A percentile compares a stretch with the other conserved stretches of the same genome.
These are phyloP conservation scores for Kernera saxatilis DNA, from an alignment of 345 rosid genomes.

Conservation along the genomic window DNA sequence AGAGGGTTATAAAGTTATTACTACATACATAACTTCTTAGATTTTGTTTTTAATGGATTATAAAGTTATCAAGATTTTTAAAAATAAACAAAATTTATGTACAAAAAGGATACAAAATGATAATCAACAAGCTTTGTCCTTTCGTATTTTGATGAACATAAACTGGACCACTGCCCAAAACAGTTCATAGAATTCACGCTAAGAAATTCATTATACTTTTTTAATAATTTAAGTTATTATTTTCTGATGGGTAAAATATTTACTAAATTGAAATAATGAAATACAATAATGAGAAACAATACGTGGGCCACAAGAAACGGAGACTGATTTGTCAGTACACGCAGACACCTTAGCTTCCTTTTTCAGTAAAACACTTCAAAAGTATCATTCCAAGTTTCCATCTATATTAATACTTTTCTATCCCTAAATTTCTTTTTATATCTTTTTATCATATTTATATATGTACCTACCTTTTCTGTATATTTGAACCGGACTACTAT, in stretches of 20 bases:
- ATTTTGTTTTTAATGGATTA: background rate
- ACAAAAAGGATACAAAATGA: background rate
- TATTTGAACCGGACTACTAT: background rate
- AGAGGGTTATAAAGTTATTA: no score
- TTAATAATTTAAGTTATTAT: background rate
- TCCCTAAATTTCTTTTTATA: background rate
- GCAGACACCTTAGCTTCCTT: conserved; percentile 19
- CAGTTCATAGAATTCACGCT: conserved; percentile 3
- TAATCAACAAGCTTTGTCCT: background rate
- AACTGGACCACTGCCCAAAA: conserved; percentile 14
- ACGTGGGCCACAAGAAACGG: conserved; percentile 29
- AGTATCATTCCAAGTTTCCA: conserved; percentile 14
- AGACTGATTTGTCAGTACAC: conserved; percentile 20
- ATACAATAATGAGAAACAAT: conserved; percentile 14
- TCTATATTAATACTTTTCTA: background rate
- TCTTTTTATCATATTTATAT: background rate
- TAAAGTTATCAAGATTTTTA: background rate
- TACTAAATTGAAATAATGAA: background rate
- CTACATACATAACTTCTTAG: background rate
- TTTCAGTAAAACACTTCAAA: conserved; percentile 28
- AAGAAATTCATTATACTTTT: background rate
- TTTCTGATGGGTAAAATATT: background rate
- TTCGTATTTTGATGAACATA: background rate
- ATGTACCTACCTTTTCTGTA: background rate
- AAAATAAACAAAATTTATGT: background rate